phyloP scores from a whole-genome alignment of 192 early-diverging fungal species.

The Backusella circina region DNA sequence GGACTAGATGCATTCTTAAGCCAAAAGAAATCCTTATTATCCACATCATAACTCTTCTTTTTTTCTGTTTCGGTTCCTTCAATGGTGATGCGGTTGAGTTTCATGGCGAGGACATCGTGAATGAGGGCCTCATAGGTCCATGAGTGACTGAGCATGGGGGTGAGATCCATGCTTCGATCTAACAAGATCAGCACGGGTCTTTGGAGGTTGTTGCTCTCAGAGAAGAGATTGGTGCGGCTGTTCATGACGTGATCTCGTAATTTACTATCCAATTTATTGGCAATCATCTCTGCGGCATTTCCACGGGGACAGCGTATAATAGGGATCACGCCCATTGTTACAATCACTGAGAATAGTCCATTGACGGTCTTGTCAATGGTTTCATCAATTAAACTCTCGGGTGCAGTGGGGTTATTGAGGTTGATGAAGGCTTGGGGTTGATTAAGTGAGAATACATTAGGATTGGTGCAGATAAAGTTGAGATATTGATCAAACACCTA shows the following conservation, averaged over 20 bases:
- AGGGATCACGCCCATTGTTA: constrained; percentile 86
- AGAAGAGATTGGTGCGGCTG: constrained; percentile 80
- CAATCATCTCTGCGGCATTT: constrained; percentile 92
- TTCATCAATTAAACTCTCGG: constrained; percentile 79
- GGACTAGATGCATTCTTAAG: constrained; percentile 84
- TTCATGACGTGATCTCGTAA: constrained; percentile 93
- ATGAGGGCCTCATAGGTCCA: constrained; percentile 98
- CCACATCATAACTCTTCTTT: constrained; percentile 84
- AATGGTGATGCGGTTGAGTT: constrained; percentile 80
- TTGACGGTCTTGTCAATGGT: constrained; percentile 77
- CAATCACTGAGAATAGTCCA: constrained; percentile 86
- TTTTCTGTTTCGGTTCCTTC: constrained; percentile 63
- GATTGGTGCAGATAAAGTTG: constrained; percentile 90
- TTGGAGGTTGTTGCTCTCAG: constrained; percentile 57
- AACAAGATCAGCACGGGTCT: constrained; percentile 86
- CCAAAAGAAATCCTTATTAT: constrained; percentile 93
- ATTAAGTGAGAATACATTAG: constrained; percentile 90
- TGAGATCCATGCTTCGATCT: constrained; percentile 90
- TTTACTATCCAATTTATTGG: constrained; percentile 82
- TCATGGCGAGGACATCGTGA: constrained; percentile 93
- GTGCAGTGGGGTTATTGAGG: constrained; percentile 79
- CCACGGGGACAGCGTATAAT: constrained; percentile 89
- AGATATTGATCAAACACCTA: constrained; percentile 98
- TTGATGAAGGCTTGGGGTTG: constrained; percentile 74
- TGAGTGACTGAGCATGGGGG: constrained; percentile 89